These are phyloP conservation scores for Oryza punctata DNA, from an alignment of 176 grass and related monocot species.

Conservation along the genomic window DNA sequence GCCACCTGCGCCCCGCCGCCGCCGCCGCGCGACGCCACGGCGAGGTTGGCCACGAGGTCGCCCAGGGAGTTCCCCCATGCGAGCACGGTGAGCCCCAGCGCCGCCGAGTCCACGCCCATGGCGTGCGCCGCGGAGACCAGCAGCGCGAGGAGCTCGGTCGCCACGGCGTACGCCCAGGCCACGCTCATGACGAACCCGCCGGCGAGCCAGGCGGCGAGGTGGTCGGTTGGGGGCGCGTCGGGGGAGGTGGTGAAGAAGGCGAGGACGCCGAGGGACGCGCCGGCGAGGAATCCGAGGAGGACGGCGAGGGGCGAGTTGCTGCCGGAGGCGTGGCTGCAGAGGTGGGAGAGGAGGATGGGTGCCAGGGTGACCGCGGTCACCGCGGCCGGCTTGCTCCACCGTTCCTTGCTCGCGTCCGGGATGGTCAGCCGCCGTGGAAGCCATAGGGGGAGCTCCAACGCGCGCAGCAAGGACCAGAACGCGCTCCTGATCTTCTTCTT, in stretches of 20 bases:
- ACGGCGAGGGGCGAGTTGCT: neutral
- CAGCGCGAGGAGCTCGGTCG: conserved; percentile 59
- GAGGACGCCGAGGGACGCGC: conserved; percentile 30
- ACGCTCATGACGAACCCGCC: conserved; percentile 75
- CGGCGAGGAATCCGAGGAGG: conserved; percentile 35
- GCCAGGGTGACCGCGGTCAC: conserved; percentile 55
- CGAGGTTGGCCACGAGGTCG: conserved; percentile 62
- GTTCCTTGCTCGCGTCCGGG: conserved; percentile 60
- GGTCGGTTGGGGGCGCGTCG: conserved; percentile 34
- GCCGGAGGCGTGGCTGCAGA: conserved; percentile 34
- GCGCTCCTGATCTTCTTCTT: neutral
- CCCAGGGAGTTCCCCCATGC: conserved; percentile 84
- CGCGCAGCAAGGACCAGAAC: conserved; percentile 8
- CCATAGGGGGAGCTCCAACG: conserved; percentile 48
- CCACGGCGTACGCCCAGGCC: conserved; percentile 61
- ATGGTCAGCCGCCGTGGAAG: conserved; percentile 70
- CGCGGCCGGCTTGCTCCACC: conserved; percentile 65
- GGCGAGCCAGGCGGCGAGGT: conserved; percentile 54
- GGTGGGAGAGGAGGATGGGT: conserved; percentile 46
- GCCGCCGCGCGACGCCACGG: conserved; percentile 49
- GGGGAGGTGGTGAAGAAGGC: conserved; percentile 42
- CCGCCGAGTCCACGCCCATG: conserved; percentile 40
- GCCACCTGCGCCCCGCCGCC: conserved; percentile 52
- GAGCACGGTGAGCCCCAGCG: conserved; percentile 70
- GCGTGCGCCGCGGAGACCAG: conserved; percentile 35